Percentiles rank a stretch among this genome's conserved stretches.
Conservation (phyloP, 805 yeast genomes). For the Jamesozyma hellenica region DNA sequence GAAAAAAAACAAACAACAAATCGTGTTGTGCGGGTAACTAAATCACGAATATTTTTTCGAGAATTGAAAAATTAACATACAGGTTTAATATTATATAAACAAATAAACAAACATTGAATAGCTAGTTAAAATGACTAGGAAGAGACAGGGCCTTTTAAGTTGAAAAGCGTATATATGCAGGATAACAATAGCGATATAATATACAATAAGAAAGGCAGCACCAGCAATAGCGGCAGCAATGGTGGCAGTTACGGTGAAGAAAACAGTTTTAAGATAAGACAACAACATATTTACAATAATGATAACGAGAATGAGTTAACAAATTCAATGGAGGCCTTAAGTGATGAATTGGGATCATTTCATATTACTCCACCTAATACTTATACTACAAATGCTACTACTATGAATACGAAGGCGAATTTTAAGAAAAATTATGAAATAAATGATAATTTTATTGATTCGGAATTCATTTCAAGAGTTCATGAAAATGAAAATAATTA, state of each 20-base stretch:
- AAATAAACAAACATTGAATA: no score
- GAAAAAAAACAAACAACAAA: not conserved
- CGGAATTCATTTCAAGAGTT: slow-evolving; percentile 1
- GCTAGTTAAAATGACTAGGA: no score
- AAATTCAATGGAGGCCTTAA: not conserved
- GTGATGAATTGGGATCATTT: slow-evolving; percentile 3
- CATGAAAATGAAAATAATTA: not conserved
- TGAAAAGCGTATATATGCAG: no score
- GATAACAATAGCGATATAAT: not conserved
- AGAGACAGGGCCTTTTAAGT: no score
- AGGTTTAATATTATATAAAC: no score
- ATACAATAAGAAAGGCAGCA: not conserved
- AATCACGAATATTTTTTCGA: not conserved
- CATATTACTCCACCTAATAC: slow-evolving; percentile 3
- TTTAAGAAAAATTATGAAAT: not conserved
- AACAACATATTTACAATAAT: no score
- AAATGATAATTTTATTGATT: slow-evolving; percentile 2
- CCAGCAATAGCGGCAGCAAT: not conserved
- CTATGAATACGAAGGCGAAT: slow-evolving; percentile 1
- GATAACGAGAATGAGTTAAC: not conserved
- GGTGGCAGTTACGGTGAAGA: no score
- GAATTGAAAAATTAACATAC: not conserved
- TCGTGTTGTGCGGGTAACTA: slow-evolving; percentile 5
- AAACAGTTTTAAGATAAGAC: no score
- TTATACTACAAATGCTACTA: slow-evolving; percentile 3